Evolutionary conservation across 306 rosid species (phyloP), one percentile per base, ranked within the genome.

Genomic region (Trifolium pratense): DNA sequence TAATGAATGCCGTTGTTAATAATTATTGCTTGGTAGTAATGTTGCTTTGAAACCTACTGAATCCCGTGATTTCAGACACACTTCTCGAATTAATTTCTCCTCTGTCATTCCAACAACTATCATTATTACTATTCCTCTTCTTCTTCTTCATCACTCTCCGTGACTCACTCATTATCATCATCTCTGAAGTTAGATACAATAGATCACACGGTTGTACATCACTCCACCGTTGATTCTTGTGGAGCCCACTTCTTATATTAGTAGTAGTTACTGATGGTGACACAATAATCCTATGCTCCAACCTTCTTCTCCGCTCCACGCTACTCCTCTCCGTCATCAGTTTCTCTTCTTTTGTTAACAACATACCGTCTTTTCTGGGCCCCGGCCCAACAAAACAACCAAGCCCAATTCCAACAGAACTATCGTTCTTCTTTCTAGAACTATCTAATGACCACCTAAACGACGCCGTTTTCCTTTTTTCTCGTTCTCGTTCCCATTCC

Each of bases 1-100:
- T 29, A 29, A 29, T 29, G 32, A 29, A 29, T 29, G 32, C 6
- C 32, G 4, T 29, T 29, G 32, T 29, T 29, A 29, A 3, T 29
- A 29, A 36, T 51, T 69, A 31, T 31, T 68, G 20, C 10, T 65
- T 66, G 39, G 17, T 67, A 9, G 23, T 45, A 20, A 3, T 45
- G 42, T 15, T 78, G 21, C 36, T 72, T 40, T 29, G 48, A 34
- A 82, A 81, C 86, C 97, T 86, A 78, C 85, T 87, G 43, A 90
- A n/a, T 32, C 89, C 94, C 73, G 92, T 89, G 81, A 89, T 84
- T 70, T 94, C 96, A 71, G 96, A 94, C 90, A 83, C 87, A 68
- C 95, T 90, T 81, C 94, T 84, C 72, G 66, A 67, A 59, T 82
- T 89, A 40, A 88, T 84, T 84, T 75, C 82, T 20, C 76, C 59